Evolutionary conservation across 805 yeast species (phyloP).

Genomic region (Millerozyma acaciae): DNA sequence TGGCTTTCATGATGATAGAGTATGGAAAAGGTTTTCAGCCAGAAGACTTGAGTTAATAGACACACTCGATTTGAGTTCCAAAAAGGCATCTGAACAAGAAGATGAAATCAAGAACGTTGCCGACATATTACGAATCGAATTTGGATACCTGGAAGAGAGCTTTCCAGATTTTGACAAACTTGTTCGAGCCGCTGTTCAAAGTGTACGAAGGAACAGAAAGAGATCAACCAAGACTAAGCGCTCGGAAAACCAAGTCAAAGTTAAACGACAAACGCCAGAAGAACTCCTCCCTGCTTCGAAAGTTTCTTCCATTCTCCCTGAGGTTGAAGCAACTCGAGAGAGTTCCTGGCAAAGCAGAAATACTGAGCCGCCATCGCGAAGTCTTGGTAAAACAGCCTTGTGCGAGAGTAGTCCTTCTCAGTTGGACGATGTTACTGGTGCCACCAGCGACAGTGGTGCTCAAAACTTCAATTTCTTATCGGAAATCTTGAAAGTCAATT

Average conservation of each 20-base stretch:
- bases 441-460: background rate
- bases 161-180: conserved; percentile 79
- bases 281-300: background rate
- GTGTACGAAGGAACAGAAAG: conserved; percentile 84
- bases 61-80: conserved; percentile 54
- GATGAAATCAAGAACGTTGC: conserved; percentile 77
- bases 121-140: conserved; percentile 69
- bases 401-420: background rate
- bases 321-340: background rate
- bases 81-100: conserved; percentile 93
- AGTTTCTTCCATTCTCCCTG: background rate
- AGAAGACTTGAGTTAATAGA: conserved; percentile 87
- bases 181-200: conserved; percentile 90
- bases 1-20: conserved; percentile 72
- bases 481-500: conserved; percentile 30
- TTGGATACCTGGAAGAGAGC: conserved; percentile 57
- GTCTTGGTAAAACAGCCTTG: background rate
- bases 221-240: conserved; percentile 42
- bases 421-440: too few species aligned
- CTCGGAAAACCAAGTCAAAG: background rate
- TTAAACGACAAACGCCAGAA: background rate
- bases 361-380: background rate
- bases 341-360: background rate
- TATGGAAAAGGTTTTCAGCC: conserved; percentile 90
- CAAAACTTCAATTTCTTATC: conserved; percentile 21